These are phyloP conservation scores for Pleurotus tuoliensis DNA, from an alignment of 768 basidiomycete genomes.

Conservation along the genomic window DNA sequence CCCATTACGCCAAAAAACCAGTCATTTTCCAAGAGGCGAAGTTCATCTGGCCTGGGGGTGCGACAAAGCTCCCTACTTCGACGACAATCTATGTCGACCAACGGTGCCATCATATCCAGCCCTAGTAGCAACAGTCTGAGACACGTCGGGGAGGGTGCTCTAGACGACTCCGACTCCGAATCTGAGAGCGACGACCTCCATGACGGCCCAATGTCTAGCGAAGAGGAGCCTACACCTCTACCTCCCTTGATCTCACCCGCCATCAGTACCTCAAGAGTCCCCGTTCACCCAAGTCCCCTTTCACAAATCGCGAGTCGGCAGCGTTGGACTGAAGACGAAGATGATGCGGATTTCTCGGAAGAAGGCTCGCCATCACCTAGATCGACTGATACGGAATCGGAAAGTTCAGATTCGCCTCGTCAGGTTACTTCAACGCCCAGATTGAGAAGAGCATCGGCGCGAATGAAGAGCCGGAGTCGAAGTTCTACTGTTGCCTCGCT, in stretches of 20 bases:
- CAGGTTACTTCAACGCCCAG: slow-evolving; percentile 28
- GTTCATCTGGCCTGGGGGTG: slow-evolving; percentile 28
- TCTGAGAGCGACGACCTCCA: slow-evolving; percentile 33
- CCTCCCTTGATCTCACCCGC: slow-evolving; percentile 30
- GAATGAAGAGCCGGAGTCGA: slow-evolving; percentile 46
- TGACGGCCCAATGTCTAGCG: slow-evolving; percentile 27
- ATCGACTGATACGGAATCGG: slow-evolving; percentile 62
- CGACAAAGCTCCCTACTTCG: slow-evolving; percentile 37
- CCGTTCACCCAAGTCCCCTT: slow-evolving; percentile 60
- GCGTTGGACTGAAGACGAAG: slow-evolving; percentile 51
- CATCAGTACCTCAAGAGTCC: slow-evolving; percentile 21
- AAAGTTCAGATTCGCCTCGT: slow-evolving; percentile 29
- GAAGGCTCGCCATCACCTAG: slow-evolving; percentile 62
- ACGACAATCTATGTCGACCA: slow-evolving; percentile 39
- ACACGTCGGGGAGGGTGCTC: slow-evolving; percentile 72
- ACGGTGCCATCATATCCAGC: slow-evolving; percentile 25
- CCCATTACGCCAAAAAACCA: slow-evolving; percentile 38
- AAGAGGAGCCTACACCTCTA: slow-evolving; percentile 24
- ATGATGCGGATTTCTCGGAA: slow-evolving; percentile 26
- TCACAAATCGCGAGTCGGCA: slow-evolving; percentile 54
- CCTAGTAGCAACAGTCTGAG: slow-evolving; percentile 43
- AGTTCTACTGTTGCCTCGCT: slow-evolving; percentile 68
- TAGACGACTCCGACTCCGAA: slow-evolving; percentile 75
- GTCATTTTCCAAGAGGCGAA: slow-evolving; percentile 35
- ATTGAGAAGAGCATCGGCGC: slow-evolving; percentile 28